Conservation (phyloP, 2,329 filamentous ascomycete species). For the Aureobasidium zeae region DNA sequence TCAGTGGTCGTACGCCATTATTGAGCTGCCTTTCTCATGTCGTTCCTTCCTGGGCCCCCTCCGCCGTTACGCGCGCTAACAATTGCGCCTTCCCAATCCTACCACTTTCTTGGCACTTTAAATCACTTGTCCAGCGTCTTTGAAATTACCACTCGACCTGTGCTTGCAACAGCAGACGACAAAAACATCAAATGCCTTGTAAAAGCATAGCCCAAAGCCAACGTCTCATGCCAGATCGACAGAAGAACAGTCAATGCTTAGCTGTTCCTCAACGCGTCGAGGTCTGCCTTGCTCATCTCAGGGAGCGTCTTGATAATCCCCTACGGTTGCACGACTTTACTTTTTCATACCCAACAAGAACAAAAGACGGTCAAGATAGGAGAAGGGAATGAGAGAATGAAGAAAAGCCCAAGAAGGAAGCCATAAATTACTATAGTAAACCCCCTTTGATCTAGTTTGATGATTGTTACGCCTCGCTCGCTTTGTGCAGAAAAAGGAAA, state of each 20-base stretch:
- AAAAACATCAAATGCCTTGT: slow-evolving; percentile 1
- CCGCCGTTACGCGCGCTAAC: slow-evolving; percentile 10
- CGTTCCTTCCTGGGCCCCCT: slow-evolving; percentile 13
- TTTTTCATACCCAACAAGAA: not conserved
- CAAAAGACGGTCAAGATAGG: too few relatives aligned
- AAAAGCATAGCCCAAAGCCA: not conserved
- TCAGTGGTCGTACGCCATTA: too few relatives aligned
- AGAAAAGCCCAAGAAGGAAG: too few relatives aligned
- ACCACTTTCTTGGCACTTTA: slow-evolving; percentile 2
- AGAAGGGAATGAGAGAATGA: too few relatives aligned
- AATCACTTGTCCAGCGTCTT: slow-evolving; percentile 7
- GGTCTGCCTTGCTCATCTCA: slow-evolving; percentile 9
- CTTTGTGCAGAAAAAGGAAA: too few relatives aligned
- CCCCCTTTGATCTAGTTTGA: too few relatives aligned
- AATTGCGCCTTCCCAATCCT: slow-evolving; percentile 12
- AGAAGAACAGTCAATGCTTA: slow-evolving; percentile 9
- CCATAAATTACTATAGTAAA: too few relatives aligned
- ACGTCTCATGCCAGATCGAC: slow-evolving; percentile 1
- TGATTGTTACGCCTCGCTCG: too few relatives aligned
- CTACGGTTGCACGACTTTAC: not conserved
- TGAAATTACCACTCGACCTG: too few relatives aligned
- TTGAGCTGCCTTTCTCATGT: slow-evolving; percentile 2
- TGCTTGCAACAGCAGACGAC: slow-evolving; percentile 4
- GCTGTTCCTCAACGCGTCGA: slow-evolving; percentile 8
- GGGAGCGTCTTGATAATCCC: slow-evolving; percentile 7